A percentile compares a stretch with the other conserved stretches of the same genome.
phyloP scores from a whole-genome alignment of 495 filamentous ascomycete species.

The Talaromyces trachyspermus region DNA sequence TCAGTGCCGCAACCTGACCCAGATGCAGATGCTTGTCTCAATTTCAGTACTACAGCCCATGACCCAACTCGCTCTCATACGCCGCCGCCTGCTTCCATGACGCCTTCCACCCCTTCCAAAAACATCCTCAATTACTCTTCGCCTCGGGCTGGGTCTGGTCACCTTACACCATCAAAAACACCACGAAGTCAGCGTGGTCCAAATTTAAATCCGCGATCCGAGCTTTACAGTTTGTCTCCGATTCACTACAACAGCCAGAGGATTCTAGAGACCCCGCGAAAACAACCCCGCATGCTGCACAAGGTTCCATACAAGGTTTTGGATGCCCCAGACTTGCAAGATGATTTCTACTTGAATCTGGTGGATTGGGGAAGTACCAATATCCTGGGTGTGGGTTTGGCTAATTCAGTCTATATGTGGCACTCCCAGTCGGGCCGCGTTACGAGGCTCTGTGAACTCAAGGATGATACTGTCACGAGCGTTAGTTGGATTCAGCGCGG shows the following conservation, averaged over 20 bases:
- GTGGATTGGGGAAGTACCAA: conserved; percentile 98
- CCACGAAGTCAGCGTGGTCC: conserved; percentile 78
- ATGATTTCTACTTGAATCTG: conserved; percentile 95
- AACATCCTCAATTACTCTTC: conserved; percentile 93
- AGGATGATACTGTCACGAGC: conserved; percentile 90
- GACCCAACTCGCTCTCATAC: conserved; percentile 73
- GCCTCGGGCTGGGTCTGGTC: conserved; percentile 62
- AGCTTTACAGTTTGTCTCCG: conserved; percentile 89
- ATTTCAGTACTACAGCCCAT: conserved; percentile 50
- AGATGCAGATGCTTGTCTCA: conserved; percentile 52
- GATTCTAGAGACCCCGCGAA: conserved; percentile 82
- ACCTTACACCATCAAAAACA: conserved; percentile 80
- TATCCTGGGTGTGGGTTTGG: conserved; percentile 84
- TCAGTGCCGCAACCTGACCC: conserved; percentile 78
- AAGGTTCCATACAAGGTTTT: conserved; percentile 98
- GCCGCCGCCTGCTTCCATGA: conserved; percentile 65
- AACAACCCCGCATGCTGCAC: conserved; percentile 78
- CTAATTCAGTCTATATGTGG: conserved; percentile 98
- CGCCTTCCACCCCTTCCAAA: conserved; percentile 92
- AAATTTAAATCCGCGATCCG: conserved; percentile 78
- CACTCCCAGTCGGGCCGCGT: conserved; percentile 80
- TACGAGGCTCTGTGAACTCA: conserved; percentile 85
- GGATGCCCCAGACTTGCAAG: conserved; percentile 90
- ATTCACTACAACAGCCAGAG: conserved; percentile 84
- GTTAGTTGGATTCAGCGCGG: conserved; percentile 96